Evolutionary conservation across 2,329 filamentous ascomycete species (phyloP).

Genomic region (Penicillium hesseltinei): DNA sequence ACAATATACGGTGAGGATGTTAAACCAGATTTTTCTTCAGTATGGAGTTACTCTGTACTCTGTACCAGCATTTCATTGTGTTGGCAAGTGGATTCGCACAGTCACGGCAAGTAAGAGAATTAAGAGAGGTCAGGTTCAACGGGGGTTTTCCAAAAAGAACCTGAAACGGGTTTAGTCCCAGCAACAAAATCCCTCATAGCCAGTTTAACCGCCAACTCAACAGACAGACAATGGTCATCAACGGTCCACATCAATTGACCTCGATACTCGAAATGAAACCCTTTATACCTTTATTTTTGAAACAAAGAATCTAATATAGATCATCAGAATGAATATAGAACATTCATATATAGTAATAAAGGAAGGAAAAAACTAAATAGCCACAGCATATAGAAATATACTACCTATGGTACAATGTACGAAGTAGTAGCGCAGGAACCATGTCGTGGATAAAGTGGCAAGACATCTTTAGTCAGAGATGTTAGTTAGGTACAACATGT

Average conservation of each 20-base stretch:
- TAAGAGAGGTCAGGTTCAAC: neutral
- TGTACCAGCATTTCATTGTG: neutral
- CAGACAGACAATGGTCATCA: constrained; percentile 6
- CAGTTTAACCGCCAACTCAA: neutral
- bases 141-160: neutral
- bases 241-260: constrained; percentile 1
- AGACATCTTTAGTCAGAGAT: neutral
- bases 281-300: neutral
- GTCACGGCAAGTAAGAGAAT: neutral
- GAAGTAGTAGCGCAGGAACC: constrained; percentile 4
- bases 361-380: neutral
- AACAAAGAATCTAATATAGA: neutral
- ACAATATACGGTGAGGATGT: neutral
- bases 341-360: neutral
- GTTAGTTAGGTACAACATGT: neutral
- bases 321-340: neutral
- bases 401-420: neutral
- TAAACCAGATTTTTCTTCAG: neutral
- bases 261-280: neutral
- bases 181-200: constrained; percentile 24
- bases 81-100: constrained; percentile 6
- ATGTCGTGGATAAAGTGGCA: neutral
- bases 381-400: neutral
- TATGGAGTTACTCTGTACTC: neutral
- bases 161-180: constrained; percentile 12